Evolutionary conservation across 352 stramenopile genomes (phyloP), one percentile per base, ranked within the genome.

Genomic region (Phytophthora litchii): DNA sequence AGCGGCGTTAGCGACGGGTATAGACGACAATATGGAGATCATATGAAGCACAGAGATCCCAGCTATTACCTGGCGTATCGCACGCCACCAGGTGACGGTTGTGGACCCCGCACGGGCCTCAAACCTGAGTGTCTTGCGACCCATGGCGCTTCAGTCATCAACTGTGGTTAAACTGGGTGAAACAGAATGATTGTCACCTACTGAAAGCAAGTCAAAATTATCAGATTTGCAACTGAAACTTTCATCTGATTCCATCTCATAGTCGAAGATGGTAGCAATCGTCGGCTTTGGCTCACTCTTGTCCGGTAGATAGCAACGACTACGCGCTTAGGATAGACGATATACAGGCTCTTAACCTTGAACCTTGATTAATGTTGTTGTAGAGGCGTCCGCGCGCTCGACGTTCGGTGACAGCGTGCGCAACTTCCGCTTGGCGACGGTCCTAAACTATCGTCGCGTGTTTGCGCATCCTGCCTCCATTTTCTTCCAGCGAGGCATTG

Each of bases 401-500:
- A 98, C 93, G 23, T 98, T 98, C 25, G 80, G 82, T 32, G 84
- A 90, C 3, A 64, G 80, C 20, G 71, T 98, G 29, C 48, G 65
- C 40, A 90, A 96, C 76, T 98, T 98, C 69, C 88, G 91, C 23
- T 65, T 98, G 12, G 93, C 78, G 17, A 66, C 77, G 19, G 83
- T 98, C 44, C 65, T 67, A 11, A 70, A 92, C 74, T 97, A 91
- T 67, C 88, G 90, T 23, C 86, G 93, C 37, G 86, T 97, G 42
- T 98, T 97, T 73, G 80, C 78, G 29, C 92, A 98, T 58, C 88
- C 91, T 1, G 90, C 92, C 40, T 97, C 92, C 11, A 95, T 98
- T 50, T 98, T 98, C 70, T 97, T 98, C 64, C 67, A 97, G 61
- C 76, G 88, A 1, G 79, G 83, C 13, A 97, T 98, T 69, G 92